Conservation (phyloP, 192 early-diverging fungal species). For the Podochytrium sp. region DNA sequence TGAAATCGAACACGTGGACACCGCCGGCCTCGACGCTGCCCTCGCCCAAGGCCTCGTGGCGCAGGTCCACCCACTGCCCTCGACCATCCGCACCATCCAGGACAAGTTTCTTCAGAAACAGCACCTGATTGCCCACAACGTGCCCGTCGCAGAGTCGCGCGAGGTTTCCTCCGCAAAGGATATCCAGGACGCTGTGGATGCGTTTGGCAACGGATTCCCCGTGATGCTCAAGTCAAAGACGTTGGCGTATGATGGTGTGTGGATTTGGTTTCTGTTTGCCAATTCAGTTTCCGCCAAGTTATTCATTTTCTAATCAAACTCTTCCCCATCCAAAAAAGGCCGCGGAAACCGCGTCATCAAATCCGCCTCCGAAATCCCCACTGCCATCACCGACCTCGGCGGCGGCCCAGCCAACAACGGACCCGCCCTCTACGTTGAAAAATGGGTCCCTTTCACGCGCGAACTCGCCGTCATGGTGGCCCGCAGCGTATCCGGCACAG, state of each 20-base stretch:
- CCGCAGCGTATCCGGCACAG: conserved; percentile 67
- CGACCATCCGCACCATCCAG: conserved; percentile 88
- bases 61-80: conserved; percentile 77
- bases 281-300: not conserved
- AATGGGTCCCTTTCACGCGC: conserved; percentile 88
- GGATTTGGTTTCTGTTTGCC: not conserved
- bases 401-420: conserved; percentile 53
- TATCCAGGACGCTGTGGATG: conserved; percentile 43
- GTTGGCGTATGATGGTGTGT: conserved; percentile 85
- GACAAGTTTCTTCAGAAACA: conserved; percentile 95
- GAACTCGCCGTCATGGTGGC: conserved; percentile 99
- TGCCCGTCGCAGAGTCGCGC: conserved; percentile 74
- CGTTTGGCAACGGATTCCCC: conserved; percentile 80
- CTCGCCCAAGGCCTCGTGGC: conserved; percentile 43
- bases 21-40: conserved; percentile 58
- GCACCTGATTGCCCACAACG: conserved; percentile 64
- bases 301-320: not conserved
- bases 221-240: conserved; percentile 95
- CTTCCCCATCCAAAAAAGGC: conserved; percentile 12
- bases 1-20: conserved; percentile 97
- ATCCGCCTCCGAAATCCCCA: conserved; percentile 66
- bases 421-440: conserved; percentile 88
- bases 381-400: conserved; percentile 64
- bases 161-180: conserved; percentile 61
- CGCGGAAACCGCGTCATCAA: conserved; percentile 91